Percentiles rank a stretch among this genome's conserved stretches.
Conservation (phyloP, 345 rosid genomes). For the Gossypium mustelinum region DNA sequence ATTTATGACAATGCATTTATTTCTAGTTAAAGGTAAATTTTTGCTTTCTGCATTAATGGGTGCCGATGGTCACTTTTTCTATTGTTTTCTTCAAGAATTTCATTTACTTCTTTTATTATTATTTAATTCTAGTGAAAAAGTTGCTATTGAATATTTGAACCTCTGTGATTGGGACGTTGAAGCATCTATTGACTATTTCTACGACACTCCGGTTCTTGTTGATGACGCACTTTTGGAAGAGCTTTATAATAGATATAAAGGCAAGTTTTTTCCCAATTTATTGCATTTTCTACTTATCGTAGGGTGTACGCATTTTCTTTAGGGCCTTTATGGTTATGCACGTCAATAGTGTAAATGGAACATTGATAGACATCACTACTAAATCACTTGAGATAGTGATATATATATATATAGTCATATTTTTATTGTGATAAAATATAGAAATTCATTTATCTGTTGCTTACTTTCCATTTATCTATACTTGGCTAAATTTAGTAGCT, state of each 20-base stretch:
- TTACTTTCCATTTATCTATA: not conserved
- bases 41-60: no score
- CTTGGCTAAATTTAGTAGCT: not conserved
- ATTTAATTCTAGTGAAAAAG: slow-evolving; percentile 62
- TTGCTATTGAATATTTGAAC: slow-evolving; percentile 74
- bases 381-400: no score
- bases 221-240: slow-evolving; percentile 50
- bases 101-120: not conserved
- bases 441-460: not conserved
- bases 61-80: not conserved
- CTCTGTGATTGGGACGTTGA: slow-evolving; percentile 93
- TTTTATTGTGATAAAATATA: no score
- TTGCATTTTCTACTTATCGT: no score
- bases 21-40: no score
- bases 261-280: slow-evolving; percentile 27
- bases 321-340: no score
- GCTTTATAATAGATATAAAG: slow-evolving; percentile 89
- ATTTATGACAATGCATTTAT: no score
- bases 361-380: no score
- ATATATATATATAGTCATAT: no score
- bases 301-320: no score
- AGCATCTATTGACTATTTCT: slow-evolving; percentile 76
- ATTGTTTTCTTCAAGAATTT: not conserved
- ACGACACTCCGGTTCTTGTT: not conserved
- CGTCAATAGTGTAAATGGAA: no score